Conservation (phyloP, 106 monocot species). For the Platanthera guangdongensis region DNA sequence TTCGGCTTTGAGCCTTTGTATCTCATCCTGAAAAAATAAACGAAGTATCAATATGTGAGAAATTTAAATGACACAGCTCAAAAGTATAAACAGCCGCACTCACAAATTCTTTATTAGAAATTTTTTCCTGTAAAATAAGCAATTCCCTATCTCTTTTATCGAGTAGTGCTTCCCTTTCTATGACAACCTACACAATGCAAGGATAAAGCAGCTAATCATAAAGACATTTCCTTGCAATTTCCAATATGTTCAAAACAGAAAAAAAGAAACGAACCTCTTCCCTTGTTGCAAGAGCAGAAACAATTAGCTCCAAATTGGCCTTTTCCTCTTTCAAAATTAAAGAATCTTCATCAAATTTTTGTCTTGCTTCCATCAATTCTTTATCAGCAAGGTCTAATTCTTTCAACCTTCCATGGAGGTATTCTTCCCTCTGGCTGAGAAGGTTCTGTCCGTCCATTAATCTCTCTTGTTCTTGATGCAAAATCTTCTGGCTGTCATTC, state of each 20-base stretch:
- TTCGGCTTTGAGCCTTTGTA: constrained; percentile 50
- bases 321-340: constrained; percentile 35
- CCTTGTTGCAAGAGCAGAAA: constrained; percentile 37
- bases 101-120: constrained; percentile 69
- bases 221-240: neutral
- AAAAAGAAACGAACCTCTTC: constrained; percentile 48
- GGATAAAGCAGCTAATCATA: neutral
- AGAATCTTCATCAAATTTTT: constrained; percentile 39
- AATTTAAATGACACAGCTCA: neutral
- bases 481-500: constrained; percentile 57
- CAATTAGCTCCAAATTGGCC: constrained; percentile 41
- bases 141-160: constrained; percentile 66
- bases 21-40: constrained; percentile 46
- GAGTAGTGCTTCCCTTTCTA: constrained; percentile 56
- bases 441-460: constrained; percentile 42
- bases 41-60: neutral
- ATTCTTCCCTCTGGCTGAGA: constrained; percentile 69
- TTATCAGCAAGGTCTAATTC: constrained; percentile 42
- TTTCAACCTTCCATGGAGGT: constrained; percentile 36
- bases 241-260: neutral
- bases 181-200: constrained; percentile 42
- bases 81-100: constrained; percentile 1
- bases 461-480: constrained; percentile 66
- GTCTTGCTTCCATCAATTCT: constrained; percentile 41
- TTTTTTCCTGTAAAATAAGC: constrained; percentile 62